Conservation (phyloP, 371 early-diverging fungal species). For the Apophysomyces variabilis region DNA sequence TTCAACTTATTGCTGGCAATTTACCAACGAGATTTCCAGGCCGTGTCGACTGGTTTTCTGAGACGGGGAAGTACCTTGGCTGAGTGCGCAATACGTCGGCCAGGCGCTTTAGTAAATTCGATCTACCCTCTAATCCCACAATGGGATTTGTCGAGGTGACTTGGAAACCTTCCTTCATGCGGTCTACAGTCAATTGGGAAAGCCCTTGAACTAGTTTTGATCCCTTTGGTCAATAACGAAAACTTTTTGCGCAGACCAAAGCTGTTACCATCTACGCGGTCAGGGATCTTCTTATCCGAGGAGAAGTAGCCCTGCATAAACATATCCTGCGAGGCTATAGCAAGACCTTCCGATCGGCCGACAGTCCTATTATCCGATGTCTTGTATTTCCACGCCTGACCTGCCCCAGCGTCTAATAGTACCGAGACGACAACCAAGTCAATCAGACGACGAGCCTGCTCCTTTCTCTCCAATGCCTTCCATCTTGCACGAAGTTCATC, state of each 20-base stretch:
- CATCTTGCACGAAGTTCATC: slow-evolving; percentile 47
- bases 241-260: slow-evolving; percentile 15
- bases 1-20: slow-evolving; percentile 20
- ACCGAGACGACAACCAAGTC: slow-evolving; percentile 92
- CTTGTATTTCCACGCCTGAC: slow-evolving; percentile 76
- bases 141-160: slow-evolving; percentile 79
- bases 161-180: slow-evolving; percentile 79
- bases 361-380: slow-evolving; percentile 39
- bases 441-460: slow-evolving; percentile 72
- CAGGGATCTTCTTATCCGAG: slow-evolving; percentile 44
- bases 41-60: slow-evolving; percentile 47
- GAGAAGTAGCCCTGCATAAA: slow-evolving; percentile 84
- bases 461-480: slow-evolving; percentile 47
- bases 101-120: slow-evolving; percentile 70
- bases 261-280: slow-evolving; percentile 74
- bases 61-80: slow-evolving; percentile 65
- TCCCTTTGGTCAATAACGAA: background rate
- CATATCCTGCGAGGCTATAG: slow-evolving; percentile 87
- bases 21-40: slow-evolving; percentile 85
- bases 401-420: slow-evolving; percentile 94
- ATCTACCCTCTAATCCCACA: slow-evolving; percentile 84
- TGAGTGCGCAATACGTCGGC: slow-evolving; percentile 61
- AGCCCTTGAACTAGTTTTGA: slow-evolving; percentile 57
- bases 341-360: slow-evolving; percentile 89
- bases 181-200: slow-evolving; percentile 56